Conservation (phyloP, 768 basidiomycete genomes). For the Leccinum imitatum region DNA sequence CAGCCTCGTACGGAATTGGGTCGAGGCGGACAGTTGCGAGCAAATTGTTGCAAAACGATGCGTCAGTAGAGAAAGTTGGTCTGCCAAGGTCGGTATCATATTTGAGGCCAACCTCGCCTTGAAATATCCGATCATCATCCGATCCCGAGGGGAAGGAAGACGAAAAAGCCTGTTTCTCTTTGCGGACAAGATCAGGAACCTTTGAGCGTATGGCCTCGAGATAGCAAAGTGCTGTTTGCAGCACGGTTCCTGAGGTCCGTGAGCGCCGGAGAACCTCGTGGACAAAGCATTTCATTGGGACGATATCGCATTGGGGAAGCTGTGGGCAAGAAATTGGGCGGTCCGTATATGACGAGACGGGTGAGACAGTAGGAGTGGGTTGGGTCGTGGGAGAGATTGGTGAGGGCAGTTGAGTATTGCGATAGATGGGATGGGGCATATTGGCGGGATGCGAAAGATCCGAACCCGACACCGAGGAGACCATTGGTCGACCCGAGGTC, state of each 20-base stretch:
- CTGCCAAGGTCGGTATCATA: constrained; percentile 37
- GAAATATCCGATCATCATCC: constrained; percentile 42
- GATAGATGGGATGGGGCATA: constrained; percentile 8
- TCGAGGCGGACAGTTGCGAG: constrained; percentile 47
- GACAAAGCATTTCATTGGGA: constrained; percentile 76
- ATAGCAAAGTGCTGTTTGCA: constrained; percentile 88
- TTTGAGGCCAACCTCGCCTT: constrained; percentile 43
- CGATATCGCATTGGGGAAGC: constrained; percentile 34
- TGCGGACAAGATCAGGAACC: constrained; percentile 58
- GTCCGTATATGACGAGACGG: constrained; percentile 29
- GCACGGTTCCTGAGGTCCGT: constrained; percentile 76
- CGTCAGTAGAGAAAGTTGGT: constrained; percentile 9
- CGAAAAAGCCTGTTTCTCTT: constrained; percentile 48
- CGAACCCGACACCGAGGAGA: constrained; percentile 14
- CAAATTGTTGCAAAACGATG: constrained; percentile 22
- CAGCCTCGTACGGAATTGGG: constrained; percentile 25
- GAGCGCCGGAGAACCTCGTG: constrained; percentile 88
- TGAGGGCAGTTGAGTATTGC: constrained; percentile 50
- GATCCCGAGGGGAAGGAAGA: constrained; percentile 41
- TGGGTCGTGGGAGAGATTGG: constrained; percentile 52
- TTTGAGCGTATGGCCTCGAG: constrained; percentile 77
- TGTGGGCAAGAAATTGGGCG: constrained; percentile 16
- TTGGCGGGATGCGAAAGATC: constrained; percentile 8
- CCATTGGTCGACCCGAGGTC: constrained; percentile 34
- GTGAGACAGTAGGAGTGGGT: constrained; percentile 29